Conservation (phyloP, 2,329 filamentous ascomycete species). For the Beauveria pseudobassiana region DNA sequence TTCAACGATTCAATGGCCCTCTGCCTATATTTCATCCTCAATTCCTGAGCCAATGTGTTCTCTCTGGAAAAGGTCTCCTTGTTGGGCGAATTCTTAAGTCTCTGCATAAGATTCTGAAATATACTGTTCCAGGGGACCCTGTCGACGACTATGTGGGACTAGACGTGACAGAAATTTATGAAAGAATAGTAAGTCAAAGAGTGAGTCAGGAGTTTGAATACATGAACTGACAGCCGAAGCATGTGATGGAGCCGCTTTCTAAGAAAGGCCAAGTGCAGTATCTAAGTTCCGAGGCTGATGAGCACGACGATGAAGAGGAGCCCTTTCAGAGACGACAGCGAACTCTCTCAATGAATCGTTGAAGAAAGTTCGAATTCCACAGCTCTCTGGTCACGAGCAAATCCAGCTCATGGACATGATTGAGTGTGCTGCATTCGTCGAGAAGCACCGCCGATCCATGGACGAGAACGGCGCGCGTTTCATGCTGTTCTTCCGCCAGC, state of each 20-base stretch:
- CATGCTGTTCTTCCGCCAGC: conserved; percentile 79
- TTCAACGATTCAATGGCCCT: conserved; percentile 77
- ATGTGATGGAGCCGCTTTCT: background rate
- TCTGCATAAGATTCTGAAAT: conserved; percentile 72
- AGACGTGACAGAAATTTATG: conserved; percentile 52
- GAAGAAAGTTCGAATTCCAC: conserved; percentile 64
- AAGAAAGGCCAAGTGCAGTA: conserved; percentile 30
- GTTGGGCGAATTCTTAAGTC: conserved; percentile 67
- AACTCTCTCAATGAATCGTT: conserved; percentile 66
- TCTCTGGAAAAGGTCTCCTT: conserved; percentile 65
- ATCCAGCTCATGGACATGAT: conserved; percentile 78
- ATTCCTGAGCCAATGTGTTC: conserved; percentile 77
- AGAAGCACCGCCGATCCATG: conserved; percentile 80
- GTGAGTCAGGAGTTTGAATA: background rate
- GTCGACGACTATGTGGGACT: conserved; percentile 72
- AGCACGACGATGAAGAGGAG: conserved; percentile 50
- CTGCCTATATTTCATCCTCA: conserved; percentile 89
- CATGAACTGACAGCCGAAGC: background rate
- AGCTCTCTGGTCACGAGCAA: conserved; percentile 78
- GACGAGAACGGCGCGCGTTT: conserved; percentile 86
- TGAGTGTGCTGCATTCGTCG: conserved; percentile 76
- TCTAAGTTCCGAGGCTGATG: conserved; percentile 25
- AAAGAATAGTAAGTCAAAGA: conserved; percentile 17
- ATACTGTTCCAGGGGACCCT: conserved; percentile 70
- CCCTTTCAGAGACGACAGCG: conserved; percentile 67